A percentile compares a stretch with the other conserved stretches of the same genome.
These are phyloP conservation scores for Helichrysum umbraculigerum DNA, from an alignment of 129 eudicot species.

Conservation along the genomic window DNA sequence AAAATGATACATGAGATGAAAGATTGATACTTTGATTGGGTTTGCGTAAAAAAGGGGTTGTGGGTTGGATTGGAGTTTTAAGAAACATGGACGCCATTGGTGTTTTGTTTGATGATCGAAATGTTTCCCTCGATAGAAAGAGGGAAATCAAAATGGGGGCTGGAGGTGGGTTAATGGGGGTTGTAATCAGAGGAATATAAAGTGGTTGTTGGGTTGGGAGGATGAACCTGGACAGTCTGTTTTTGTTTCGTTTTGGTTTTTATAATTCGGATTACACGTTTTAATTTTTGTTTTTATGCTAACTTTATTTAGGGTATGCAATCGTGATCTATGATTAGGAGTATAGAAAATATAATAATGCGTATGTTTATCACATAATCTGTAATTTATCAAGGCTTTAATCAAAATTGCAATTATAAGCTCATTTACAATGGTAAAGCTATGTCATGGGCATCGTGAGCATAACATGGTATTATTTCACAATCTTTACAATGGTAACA, in stretches of 20 bases:
- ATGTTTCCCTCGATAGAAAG: not conserved
- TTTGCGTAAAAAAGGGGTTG: slow-evolving; percentile 28
- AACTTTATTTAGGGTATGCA: not conserved
- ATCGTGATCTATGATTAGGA: not conserved
- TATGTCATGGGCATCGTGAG: no score
- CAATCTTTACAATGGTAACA: no score
- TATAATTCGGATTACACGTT: slow-evolving; percentile 11
- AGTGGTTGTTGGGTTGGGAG: slow-evolving; percentile 37
- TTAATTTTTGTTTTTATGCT: slow-evolving; percentile 9
- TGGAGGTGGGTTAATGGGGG: not conserved
- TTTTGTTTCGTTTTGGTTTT: not conserved
- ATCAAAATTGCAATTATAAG: no score
- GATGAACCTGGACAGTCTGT: slow-evolving; percentile 60
- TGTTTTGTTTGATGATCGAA: not conserved
- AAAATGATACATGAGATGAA: slow-evolving; percentile 24
- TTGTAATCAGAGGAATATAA: slow-evolving; percentile 8
- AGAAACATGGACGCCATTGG: slow-evolving; percentile 60
- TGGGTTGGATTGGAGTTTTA: slow-evolving; percentile 41
- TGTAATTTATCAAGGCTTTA: no score
- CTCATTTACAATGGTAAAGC: no score
- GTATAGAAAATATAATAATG: not conserved
- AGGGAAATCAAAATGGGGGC: not conserved
- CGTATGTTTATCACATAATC: no score
- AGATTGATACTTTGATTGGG: slow-evolving; percentile 34
- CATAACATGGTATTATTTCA: no score